Base-by-base conservation (phyloP, 495 filamentous ascomycete genomes). In the Penicillium paradoxum region DNA sequence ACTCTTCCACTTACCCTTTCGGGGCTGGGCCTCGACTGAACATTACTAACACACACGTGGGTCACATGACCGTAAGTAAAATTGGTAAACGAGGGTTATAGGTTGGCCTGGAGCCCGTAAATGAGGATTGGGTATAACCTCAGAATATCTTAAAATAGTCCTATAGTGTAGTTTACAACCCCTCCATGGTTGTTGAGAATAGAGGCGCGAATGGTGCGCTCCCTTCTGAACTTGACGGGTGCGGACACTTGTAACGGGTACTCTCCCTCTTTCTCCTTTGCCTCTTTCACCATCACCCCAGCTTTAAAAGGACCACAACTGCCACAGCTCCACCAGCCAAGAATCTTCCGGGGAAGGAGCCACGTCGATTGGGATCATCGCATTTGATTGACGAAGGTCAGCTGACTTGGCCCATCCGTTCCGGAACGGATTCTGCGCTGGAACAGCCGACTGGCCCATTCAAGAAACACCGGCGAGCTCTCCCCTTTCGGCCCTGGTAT, bases 401-500 rank as follows among this genome's bases (percentile, higher is more conserved):
- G 49, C 49, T 51, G 49, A 51, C 39, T 21, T 51, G 38, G 39
- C 19, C 49, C 37, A 33, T 25, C 19, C 29, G 49, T 42, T 51
- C 49, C 39, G 38, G 49, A 51, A 27, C 49, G 47, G 25, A 41
- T 51, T 51, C 49, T 51, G 38, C 49, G 39, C 37, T 42, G 49
- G 37, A 51, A 51, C 48, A 33, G 38, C 30, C 49, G 34, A 25
- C 41, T 27, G 37, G 37, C 30, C 48, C 45, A 48, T 46, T 27
- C 42, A 46, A 19, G 32, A 36, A 46, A 46, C 51, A 53, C 37
- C 24, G 25, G 45, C 41, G 8, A 27, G n/a, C 51, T 53, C 38
- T 46, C 47, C 55, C 49, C 54, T 49, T 66, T 61, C 46, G 40
- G 37, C 53, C 54, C 39, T 43, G 57, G 63, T 66, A 66, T 56